These are phyloP conservation scores for Xerocomus minutiporus DNA, from an alignment of 1,284 basidiomycete genomes.

Conservation along the genomic window DNA sequence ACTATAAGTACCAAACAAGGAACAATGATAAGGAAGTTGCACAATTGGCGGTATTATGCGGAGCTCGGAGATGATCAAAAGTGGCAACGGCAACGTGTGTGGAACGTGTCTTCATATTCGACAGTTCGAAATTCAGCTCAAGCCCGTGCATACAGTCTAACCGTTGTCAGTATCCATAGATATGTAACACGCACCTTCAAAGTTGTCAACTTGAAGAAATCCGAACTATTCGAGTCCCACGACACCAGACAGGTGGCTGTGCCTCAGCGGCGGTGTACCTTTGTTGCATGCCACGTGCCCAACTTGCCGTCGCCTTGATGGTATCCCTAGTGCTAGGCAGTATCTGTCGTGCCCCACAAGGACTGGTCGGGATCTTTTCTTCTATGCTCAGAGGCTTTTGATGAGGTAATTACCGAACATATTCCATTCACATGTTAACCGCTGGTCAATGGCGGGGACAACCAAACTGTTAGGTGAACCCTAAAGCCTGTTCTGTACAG, in stretches of 20 bases:
- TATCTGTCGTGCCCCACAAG: no score
- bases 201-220: not conserved
- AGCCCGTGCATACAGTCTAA: not conserved
- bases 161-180: slow-evolving; percentile 5
- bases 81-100: slow-evolving; percentile 23
- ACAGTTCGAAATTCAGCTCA: not conserved
- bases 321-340: no score
- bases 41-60: slow-evolving; percentile 16
- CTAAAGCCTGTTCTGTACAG: no score
- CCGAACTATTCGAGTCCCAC: not conserved
- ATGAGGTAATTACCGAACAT: no score
- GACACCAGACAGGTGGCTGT: not conserved
- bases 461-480: no score
- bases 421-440: no score
- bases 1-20: slow-evolving; percentile 6
- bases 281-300: no score
- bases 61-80: slow-evolving; percentile 22
- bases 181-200: not conserved
- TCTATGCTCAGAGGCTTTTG: no score
- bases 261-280: no score
- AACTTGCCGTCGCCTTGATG: no score
- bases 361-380: no score
- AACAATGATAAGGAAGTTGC: slow-evolving; percentile 7
- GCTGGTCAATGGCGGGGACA: no score
- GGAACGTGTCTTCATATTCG: slow-evolving; percentile 6